Evolutionary conservation across 352 stramenopile genomes (phyloP).

Genomic region (Phytophthora tubulina): DNA sequence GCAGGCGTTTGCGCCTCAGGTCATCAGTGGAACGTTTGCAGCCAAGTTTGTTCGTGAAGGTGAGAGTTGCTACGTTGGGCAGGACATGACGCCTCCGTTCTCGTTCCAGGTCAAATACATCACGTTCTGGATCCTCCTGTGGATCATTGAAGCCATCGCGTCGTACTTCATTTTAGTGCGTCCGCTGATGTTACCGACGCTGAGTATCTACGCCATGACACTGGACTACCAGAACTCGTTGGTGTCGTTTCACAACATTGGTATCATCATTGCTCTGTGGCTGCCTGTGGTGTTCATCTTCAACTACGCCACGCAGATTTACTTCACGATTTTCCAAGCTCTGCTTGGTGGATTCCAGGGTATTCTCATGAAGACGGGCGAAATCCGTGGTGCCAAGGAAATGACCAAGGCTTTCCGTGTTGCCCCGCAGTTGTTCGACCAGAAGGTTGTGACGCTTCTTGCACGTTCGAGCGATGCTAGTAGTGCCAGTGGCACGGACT

Average conservation of each 20-base stretch:
- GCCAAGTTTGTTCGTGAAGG: constrained; percentile 81
- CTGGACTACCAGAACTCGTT: constrained; percentile 75
- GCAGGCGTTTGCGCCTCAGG: constrained; percentile 61
- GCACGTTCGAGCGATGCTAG: constrained; percentile 65
- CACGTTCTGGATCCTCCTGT: constrained; percentile 69
- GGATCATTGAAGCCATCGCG: constrained; percentile 58
- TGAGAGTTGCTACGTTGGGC: constrained; percentile 75
- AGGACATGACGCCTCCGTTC: constrained; percentile 70
- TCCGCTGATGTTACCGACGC: constrained; percentile 68
- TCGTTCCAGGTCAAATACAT: constrained; percentile 75
- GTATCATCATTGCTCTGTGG: constrained; percentile 74
- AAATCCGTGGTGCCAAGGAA: constrained; percentile 74
- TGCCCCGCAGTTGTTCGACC: constrained; percentile 79
- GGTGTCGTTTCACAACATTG: constrained; percentile 81
- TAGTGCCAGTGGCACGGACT: constrained; percentile 50
- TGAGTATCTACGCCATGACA: constrained; percentile 80
- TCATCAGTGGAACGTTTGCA: constrained; percentile 64
- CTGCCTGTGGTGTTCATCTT: constrained; percentile 77
- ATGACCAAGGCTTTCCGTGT: constrained; percentile 84
- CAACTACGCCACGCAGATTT: constrained; percentile 86
- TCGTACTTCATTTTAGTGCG: constrained; percentile 79
- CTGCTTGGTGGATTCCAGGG: constrained; percentile 71
- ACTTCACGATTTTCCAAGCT: constrained; percentile 83
- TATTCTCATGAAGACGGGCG: constrained; percentile 79
- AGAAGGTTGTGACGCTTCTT: constrained; percentile 76